Conservation (phyloP, 352 stramenopile species). For the Phytopythium kandeliae region DNA sequence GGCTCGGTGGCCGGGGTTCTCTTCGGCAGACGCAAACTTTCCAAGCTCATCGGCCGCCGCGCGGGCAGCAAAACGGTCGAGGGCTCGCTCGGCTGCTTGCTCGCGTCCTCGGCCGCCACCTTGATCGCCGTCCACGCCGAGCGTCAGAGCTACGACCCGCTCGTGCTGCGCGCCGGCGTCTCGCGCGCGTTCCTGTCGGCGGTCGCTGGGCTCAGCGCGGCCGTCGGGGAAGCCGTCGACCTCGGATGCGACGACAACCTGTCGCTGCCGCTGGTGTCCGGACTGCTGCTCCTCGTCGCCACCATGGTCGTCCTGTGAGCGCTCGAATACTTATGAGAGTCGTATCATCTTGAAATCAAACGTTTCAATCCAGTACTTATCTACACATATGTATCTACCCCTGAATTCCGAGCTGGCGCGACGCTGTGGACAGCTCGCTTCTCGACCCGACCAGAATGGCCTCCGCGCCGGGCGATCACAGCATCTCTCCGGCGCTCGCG, state of each 20-base stretch:
- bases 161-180: background rate
- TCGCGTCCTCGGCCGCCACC: conserved; percentile 16
- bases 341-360: background rate
- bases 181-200: conserved; percentile 8
- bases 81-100: conserved; percentile 36
- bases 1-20: conserved; percentile 41
- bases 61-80: conserved; percentile 37
- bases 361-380: no score
- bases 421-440: no score
- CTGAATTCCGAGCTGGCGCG: background rate
- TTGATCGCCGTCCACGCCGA: conserved; percentile 18
- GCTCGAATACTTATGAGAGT: background rate
- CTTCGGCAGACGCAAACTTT: conserved; percentile 28
- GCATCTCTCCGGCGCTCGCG: background rate
- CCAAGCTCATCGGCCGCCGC: conserved; percentile 12
- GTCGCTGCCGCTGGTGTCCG: conserved; percentile 37
- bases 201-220: conserved; percentile 25
- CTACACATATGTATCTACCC: no score
- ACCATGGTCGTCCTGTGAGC: background rate
- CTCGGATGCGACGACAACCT: conserved; percentile 53
- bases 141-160: conserved; percentile 16
- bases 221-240: conserved; percentile 31
- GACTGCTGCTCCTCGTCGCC: conserved; percentile 27
- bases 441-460: no score
- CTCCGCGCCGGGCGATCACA: conserved; percentile 9